Evolutionary conservation across 176 grass and related monocot genomes (phyloP).

Genomic region (Cenchrus purpureus): DNA sequence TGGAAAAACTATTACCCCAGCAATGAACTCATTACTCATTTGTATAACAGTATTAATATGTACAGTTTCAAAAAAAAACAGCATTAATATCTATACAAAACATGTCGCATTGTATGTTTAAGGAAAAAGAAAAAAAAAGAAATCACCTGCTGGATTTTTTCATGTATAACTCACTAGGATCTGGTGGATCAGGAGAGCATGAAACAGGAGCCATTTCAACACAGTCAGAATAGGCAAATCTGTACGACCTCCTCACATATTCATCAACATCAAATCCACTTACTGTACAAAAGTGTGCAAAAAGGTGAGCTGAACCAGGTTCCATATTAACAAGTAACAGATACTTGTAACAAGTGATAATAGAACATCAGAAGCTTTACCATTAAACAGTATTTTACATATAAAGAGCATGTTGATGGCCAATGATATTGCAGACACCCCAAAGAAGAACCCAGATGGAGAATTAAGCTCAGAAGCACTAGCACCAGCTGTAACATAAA

Average conservation of each 20-base stretch:
- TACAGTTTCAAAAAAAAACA: background rate
- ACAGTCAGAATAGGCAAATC: constrained; percentile 99
- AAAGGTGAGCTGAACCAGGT: constrained; percentile 1
- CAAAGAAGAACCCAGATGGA: constrained; percentile 97
- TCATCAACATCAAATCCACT: constrained; percentile 98
- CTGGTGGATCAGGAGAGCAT: constrained; percentile 83
- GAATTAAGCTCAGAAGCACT: constrained; percentile 89
- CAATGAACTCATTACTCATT: background rate
- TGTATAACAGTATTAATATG: background rate
- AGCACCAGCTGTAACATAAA: constrained; percentile 90
- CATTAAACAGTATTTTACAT: constrained; percentile 97
- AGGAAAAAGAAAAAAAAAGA: constrained; percentile 2
- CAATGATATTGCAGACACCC: constrained; percentile 90
- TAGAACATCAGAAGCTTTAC: constrained; percentile 50
- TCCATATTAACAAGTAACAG: background rate
- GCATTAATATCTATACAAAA: background rate
- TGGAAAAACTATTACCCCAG: background rate
- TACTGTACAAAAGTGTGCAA: constrained; percentile 56
- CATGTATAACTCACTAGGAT: constrained; percentile 96
- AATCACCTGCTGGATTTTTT: constrained; percentile 88
- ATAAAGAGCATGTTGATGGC: constrained; percentile 99
- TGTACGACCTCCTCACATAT: constrained; percentile 89
- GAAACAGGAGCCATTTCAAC: constrained; percentile 93
- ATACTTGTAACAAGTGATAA: constrained; percentile 18
- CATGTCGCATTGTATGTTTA: constrained; percentile 2